A percentile compares a stretch with the other conserved stretches of the same genome.
Evolutionary conservation across 2,329 filamentous ascomycete species (phyloP).

Genomic region (Macrophomina phaseolina): DNA sequence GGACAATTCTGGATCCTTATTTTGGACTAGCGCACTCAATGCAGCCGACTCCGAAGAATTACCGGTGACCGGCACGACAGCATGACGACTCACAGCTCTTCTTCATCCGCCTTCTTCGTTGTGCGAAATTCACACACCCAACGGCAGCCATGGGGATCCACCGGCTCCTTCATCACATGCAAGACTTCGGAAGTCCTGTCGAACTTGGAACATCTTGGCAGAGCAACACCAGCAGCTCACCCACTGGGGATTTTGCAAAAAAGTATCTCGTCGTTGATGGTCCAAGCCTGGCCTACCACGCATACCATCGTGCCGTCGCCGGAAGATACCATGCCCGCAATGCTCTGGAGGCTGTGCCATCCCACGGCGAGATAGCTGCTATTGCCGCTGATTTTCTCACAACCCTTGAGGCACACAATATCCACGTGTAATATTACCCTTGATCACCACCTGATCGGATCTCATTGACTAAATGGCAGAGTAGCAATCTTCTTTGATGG

Average conservation of each 20-base stretch:
- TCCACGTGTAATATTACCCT: constrained; percentile 64
- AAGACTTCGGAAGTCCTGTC: constrained; percentile 21
- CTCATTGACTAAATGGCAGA: constrained; percentile 46
- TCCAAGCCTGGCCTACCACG: constrained; percentile 27
- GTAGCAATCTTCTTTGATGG: constrained; percentile 85
- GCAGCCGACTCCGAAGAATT: neutral
- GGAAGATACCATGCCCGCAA: constrained; percentile 20
- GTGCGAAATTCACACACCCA: neutral
- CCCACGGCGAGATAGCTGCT: constrained; percentile 67
- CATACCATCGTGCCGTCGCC: constrained; percentile 24
- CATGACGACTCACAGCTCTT: neutral
- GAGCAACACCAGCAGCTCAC: neutral
- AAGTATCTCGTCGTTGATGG: constrained; percentile 25
- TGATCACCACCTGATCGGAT: constrained; percentile 27
- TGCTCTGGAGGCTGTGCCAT: constrained; percentile 46
- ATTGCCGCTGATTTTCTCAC: constrained; percentile 65
- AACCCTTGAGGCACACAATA: constrained; percentile 59
- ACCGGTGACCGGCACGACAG: neutral
- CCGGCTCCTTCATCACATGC: constrained; percentile 19
- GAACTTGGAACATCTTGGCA: constrained; percentile 21
- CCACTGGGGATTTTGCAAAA: neutral
- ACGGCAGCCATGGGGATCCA: constrained; percentile 24
- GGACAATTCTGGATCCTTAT: neutral
- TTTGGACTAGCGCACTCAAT: neutral
- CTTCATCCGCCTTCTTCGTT: neutral